Conservation (phyloP, 768 basidiomycete genomes). For the Lactifluus subvellereus region DNA sequence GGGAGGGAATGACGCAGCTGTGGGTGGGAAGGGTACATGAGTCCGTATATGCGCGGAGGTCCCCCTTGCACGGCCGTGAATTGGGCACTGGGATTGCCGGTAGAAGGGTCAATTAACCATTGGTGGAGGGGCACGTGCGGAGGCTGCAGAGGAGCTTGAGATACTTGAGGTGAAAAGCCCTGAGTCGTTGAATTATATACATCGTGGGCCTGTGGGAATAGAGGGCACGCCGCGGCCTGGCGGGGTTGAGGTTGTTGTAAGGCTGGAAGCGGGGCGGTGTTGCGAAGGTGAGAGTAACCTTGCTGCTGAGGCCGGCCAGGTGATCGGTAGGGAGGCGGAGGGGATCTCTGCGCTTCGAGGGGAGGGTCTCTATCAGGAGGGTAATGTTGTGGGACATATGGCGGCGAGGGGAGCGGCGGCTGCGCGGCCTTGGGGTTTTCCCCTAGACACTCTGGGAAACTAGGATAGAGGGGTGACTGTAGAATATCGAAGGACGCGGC, state of each 20-base stretch:
- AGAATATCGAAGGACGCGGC: not conserved
- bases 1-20: not conserved
- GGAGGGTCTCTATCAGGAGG: slow-evolving; percentile 1
- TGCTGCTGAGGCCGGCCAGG: not conserved
- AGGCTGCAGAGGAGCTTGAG: not conserved
- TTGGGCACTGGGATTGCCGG: not conserved
- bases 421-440: slow-evolving; percentile 6
- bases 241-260: slow-evolving; percentile 11
- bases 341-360: not conserved
- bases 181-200: not conserved
- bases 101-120: not conserved
- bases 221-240: not conserved
- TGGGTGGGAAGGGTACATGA: not conserved
- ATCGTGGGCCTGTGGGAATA: slow-evolving; percentile 10
- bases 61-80: not conserved
- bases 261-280: not conserved
- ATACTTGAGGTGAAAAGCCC: not conserved
- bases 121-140: not conserved
- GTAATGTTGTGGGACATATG: slow-evolving; percentile 4
- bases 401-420: not conserved
- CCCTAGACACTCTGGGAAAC: not conserved
- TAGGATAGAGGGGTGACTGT: slow-evolving; percentile 6
- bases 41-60: not conserved
- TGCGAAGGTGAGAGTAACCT: not conserved
- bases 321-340: not conserved